Conservation (phyloP, 208 protist species). For the Angomonas ambiguus region DNA sequence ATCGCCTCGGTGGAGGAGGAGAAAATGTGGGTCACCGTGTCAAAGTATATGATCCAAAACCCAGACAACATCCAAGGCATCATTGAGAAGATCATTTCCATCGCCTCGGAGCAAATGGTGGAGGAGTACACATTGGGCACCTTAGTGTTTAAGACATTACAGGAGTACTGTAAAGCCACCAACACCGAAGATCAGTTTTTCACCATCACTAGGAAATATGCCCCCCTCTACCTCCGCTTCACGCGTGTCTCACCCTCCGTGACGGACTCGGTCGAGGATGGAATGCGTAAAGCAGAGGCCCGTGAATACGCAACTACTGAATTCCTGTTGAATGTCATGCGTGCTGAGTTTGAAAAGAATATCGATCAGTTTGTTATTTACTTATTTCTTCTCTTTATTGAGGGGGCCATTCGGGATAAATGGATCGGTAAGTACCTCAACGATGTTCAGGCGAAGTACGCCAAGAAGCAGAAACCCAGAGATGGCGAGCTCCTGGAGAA, state of each 20-base stretch:
- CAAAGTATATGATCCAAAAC: constrained; percentile 7
- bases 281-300: not conserved
- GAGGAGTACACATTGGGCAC: constrained; percentile 33
- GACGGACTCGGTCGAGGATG: not conserved
- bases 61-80: not conserved
- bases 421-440: constrained; percentile 51
- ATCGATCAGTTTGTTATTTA: constrained; percentile 51
- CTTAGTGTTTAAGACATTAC: constrained; percentile 41
- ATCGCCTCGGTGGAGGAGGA: constrained; percentile 14
- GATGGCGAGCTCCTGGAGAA: not conserved
- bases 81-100: not conserved
- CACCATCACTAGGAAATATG: not conserved
- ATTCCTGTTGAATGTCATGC: constrained; percentile 20
- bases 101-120: constrained; percentile 11
- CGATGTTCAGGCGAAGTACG: constrained; percentile 24
- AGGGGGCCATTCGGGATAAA: constrained; percentile 49
- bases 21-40: constrained; percentile 14
- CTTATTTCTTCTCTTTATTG: constrained; percentile 76
- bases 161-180: constrained; percentile 28
- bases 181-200: constrained; percentile 21
- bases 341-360: constrained; percentile 20
- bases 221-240: not conserved
- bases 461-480: constrained; percentile 22
- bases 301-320: constrained; percentile 14
- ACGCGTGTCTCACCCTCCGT: not conserved